Percentiles rank a stretch among this genome's conserved stretches.
Conservation (phyloP, 768 basidiomycete species). For the Terana coerulea region DNA sequence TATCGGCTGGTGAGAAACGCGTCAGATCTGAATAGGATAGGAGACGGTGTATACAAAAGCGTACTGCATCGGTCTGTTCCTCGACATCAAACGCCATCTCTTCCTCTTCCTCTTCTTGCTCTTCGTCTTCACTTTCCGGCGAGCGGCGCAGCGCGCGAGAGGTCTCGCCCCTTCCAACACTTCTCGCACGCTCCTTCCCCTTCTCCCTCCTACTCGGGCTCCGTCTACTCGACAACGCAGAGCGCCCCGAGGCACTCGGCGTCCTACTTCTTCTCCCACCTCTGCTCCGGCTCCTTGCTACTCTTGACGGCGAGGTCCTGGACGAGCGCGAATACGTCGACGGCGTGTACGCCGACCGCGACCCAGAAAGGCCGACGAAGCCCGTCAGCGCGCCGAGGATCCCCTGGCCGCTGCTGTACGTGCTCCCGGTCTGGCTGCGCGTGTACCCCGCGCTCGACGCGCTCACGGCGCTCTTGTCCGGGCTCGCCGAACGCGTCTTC, state of each 20-base stretch:
- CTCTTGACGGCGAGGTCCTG: background rate
- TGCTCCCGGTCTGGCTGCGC: background rate
- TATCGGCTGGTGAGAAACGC: background rate
- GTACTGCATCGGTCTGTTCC: background rate
- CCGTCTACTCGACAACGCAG: background rate
- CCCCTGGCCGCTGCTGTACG: background rate
- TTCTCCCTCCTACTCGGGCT: background rate
- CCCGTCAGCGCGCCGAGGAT: background rate
- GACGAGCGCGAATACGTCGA: background rate
- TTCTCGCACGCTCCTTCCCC: background rate
- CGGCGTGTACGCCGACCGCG: background rate
- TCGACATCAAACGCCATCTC: background rate
- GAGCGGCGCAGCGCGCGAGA: background rate
- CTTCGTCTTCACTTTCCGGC: background rate
- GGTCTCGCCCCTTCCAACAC: background rate
- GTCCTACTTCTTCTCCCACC: background rate
- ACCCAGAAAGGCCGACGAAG: background rate
- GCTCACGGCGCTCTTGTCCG: background rate
- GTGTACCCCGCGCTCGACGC: background rate
- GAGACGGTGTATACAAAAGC: background rate
- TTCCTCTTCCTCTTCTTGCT: background rate
- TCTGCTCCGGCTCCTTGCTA: background rate
- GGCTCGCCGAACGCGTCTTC: background rate
- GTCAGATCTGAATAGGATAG: background rate
- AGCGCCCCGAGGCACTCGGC: background rate